Conservation (phyloP, 2,329 filamentous ascomycete genomes). For the Cordyceps farinosa region DNA sequence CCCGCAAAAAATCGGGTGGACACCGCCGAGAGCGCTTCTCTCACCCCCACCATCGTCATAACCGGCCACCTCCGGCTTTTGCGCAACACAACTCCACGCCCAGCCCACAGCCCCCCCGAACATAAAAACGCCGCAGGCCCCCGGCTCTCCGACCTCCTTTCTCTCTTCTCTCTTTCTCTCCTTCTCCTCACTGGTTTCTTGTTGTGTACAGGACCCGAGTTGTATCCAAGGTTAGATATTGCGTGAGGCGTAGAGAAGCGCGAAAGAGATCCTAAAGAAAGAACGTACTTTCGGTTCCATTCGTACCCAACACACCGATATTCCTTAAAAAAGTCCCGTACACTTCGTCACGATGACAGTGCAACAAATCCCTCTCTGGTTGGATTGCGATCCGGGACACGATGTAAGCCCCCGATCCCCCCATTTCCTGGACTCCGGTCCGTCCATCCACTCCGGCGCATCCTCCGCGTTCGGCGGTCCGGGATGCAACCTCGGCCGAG, state of each 20-base stretch:
- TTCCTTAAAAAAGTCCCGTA: background rate
- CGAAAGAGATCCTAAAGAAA: background rate
- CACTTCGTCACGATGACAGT: slow-evolving; percentile 24
- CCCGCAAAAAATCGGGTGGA: too few species aligned
- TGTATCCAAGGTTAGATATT: background rate
- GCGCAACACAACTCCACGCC: background rate
- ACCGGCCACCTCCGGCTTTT: slow-evolving; percentile 13
- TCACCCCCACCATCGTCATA: slow-evolving; percentile 3
- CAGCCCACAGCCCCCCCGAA: background rate
- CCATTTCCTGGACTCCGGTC: background rate
- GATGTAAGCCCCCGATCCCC: slow-evolving; percentile 53
- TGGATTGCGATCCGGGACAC: slow-evolving; percentile 61
- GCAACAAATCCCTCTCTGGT: slow-evolving; percentile 50
- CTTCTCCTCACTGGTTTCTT: background rate
- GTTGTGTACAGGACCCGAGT: background rate
- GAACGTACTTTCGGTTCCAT: background rate
- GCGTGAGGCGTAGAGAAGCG: background rate
- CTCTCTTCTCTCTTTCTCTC: background rate
- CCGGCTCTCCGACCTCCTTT: background rate
- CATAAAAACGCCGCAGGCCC: background rate
- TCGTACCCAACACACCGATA: background rate
- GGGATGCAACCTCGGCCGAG: slow-evolving; percentile 3
- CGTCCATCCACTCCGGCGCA: background rate
- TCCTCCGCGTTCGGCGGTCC: slow-evolving; percentile 1
- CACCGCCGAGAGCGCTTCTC: background rate